A percentile compares a stretch with the other conserved stretches of the same genome.
Evolutionary conservation across 768 basidiomycete genomes (phyloP).

Genomic region (Cystobasidium ongulense): DNA sequence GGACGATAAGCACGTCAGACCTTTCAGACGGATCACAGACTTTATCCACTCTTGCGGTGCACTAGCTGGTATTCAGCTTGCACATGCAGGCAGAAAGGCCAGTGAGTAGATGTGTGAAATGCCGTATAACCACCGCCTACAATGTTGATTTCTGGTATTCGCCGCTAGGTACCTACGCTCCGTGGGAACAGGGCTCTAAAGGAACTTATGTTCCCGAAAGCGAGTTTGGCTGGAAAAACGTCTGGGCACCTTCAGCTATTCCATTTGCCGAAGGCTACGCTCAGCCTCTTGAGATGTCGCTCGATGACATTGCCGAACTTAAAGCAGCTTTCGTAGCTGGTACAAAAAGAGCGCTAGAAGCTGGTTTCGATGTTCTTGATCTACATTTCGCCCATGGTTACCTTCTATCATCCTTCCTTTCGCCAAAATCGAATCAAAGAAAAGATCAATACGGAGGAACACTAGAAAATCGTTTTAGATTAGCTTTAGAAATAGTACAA

Average conservation of each 20-base stretch:
- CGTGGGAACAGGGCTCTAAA: conserved; percentile 24
- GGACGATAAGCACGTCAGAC: conserved; percentile 59
- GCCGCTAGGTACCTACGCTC: conserved; percentile 22
- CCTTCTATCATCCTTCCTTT: conserved; percentile 60
- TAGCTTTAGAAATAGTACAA: conserved; percentile 56
- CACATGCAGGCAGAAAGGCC: conserved; percentile 74
- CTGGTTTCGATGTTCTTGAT: conserved; percentile 32
- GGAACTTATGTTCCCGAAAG: neutral
- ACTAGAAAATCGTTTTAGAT: conserved; percentile 60
- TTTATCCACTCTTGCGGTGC: conserved; percentile 65
- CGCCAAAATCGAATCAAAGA: conserved; percentile 65
- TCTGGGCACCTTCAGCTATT: conserved; percentile 34
- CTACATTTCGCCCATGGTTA: conserved; percentile 45
- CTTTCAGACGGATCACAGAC: conserved; percentile 59
- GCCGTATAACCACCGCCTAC: neutral
- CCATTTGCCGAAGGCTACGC: conserved; percentile 30
- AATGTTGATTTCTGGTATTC: neutral
- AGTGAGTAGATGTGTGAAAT: neutral
- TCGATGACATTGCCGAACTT: conserved; percentile 31
- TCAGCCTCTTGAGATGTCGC: conserved; percentile 29
- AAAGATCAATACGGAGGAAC: conserved; percentile 65
- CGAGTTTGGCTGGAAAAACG: conserved; percentile 31
- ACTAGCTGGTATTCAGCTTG: conserved; percentile 68
- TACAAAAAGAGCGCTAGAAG: conserved; percentile 29
- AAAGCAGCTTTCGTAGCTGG: conserved; percentile 31